phyloP scores from a whole-genome alignment of 306 rosid species.

The Inga laurina region DNA sequence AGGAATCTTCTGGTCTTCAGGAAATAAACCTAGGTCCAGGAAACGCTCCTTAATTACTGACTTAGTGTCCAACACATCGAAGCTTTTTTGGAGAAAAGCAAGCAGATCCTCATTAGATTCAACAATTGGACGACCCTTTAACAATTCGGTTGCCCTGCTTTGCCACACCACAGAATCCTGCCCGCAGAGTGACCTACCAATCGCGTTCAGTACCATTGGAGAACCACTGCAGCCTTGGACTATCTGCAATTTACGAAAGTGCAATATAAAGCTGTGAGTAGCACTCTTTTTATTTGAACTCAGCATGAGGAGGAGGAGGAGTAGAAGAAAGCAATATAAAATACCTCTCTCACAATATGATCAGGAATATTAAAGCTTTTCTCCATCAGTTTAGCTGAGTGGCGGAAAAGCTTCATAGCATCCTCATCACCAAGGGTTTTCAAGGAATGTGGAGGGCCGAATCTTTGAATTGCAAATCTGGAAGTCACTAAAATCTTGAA shows the following conservation, averaged over 20 bases:
- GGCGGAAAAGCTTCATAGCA: conserved; percentile 48
- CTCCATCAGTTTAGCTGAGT: conserved; percentile 42
- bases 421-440: conserved; percentile 39
- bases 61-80: conserved; percentile 41
- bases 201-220: conserved; percentile 58
- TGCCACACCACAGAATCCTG: conserved; percentile 36
- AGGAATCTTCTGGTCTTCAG: conserved; percentile 65
- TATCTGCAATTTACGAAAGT: conserved; percentile 45
- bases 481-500: conserved; percentile 71
- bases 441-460: conserved; percentile 31
- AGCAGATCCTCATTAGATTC: conserved; percentile 29
- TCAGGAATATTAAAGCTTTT: conserved; percentile 32
- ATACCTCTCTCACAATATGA: conserved; percentile 48
- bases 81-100: conserved; percentile 45
- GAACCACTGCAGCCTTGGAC: conserved; percentile 50
- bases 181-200: conserved; percentile 45
- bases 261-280: background rate
- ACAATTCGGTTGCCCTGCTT: conserved; percentile 29
- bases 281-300: background rate
- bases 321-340: background rate
- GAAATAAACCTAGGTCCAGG: conserved; percentile 68
- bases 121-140: conserved; percentile 39
- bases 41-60: conserved; percentile 50
- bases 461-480: conserved; percentile 43
- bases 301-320: background rate